These are phyloP conservation scores for Botryotinia convoluta DNA, from an alignment of 2,329 filamentous ascomycete species.

Conservation along the genomic window DNA sequence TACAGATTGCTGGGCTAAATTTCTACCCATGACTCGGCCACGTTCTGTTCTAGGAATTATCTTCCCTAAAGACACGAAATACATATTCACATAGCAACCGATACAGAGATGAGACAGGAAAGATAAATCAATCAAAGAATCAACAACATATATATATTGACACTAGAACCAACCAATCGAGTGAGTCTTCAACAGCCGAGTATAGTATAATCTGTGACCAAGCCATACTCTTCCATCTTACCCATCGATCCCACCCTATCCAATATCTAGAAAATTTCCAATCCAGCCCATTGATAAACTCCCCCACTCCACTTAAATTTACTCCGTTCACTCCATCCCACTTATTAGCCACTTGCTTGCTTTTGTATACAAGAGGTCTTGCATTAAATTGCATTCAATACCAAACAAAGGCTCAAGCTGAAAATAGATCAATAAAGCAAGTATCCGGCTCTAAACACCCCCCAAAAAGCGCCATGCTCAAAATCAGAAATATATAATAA, in stretches of 20 bases:
- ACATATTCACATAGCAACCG: background rate
- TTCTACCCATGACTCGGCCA: background rate
- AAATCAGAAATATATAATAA: background rate
- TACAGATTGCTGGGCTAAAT: background rate
- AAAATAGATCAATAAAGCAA: background rate
- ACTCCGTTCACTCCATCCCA: background rate
- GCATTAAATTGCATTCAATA: background rate
- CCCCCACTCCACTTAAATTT: background rate
- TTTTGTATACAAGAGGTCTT: slow-evolving; percentile 1
- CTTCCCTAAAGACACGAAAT: background rate
- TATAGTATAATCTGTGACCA: background rate
- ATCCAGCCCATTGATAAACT: background rate
- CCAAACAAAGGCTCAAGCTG: slow-evolving; percentile 3
- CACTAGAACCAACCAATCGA: background rate
- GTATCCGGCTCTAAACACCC: background rate
- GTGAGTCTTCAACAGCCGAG: background rate
- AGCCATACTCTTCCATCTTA: background rate
- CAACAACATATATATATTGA: background rate
- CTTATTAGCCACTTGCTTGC: background rate
- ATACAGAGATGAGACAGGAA: background rate
- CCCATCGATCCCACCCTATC: background rate
- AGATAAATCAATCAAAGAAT: background rate
- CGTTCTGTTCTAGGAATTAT: background rate
- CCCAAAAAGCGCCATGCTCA: slow-evolving; percentile 4
- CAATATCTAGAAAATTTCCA: background rate